A percentile compares a stretch with the other conserved stretches of the same genome.
Conservation (phyloP, 768 basidiomycete genomes). For the Glaciozyma antarctica region DNA sequence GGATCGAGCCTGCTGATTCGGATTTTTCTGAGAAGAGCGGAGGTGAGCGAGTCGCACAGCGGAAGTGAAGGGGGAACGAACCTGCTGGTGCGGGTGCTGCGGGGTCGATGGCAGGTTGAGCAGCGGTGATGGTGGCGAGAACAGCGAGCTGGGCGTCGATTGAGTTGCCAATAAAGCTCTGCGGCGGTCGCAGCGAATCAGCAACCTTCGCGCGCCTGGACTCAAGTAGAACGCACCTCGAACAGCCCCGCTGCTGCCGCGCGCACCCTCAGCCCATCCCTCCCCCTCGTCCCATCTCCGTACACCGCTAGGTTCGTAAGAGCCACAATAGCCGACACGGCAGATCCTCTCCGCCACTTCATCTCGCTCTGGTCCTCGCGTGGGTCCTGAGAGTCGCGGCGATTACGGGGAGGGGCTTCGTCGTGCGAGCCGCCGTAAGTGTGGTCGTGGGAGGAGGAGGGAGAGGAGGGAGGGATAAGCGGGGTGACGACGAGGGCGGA, state of each 20-base stretch:
- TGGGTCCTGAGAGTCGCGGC: background rate
- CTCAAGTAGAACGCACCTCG: slow-evolving; percentile 48
- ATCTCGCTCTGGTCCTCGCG: background rate
- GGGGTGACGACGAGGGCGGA: slow-evolving; percentile 68
- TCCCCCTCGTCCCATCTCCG: slow-evolving; percentile 75
- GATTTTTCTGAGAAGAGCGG: slow-evolving; percentile 4
- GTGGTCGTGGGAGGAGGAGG: slow-evolving; percentile 11
- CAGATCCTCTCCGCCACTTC: slow-evolving; percentile 28
- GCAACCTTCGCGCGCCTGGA: background rate
- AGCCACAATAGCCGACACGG: slow-evolving; percentile 58
- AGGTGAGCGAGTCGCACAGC: background rate
- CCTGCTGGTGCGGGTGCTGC: background rate
- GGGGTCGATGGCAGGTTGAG: slow-evolving; percentile 18
- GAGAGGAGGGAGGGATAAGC: slow-evolving; percentile 39
- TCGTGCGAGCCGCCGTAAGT: slow-evolving; percentile 52
- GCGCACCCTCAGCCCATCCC: slow-evolving; percentile 61
- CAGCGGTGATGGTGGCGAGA: slow-evolving; percentile 37
- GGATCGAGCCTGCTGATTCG: slow-evolving; percentile 39
- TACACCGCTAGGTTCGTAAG: slow-evolving; percentile 73
- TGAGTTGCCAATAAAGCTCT: slow-evolving; percentile 40
- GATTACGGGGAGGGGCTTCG: background rate
- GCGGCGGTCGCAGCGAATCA: slow-evolving; percentile 5
- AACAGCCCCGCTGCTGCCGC: slow-evolving; percentile 70
- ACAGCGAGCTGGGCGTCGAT: slow-evolving; percentile 41
- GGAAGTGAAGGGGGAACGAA: background rate